A percentile compares a stretch with the other conserved stretches of the same genome.
These are phyloP conservation scores for Neophaeococcomyces mojaviensis DNA, from an alignment of 2,329 filamentous ascomycete genomes.

Conservation along the genomic window DNA sequence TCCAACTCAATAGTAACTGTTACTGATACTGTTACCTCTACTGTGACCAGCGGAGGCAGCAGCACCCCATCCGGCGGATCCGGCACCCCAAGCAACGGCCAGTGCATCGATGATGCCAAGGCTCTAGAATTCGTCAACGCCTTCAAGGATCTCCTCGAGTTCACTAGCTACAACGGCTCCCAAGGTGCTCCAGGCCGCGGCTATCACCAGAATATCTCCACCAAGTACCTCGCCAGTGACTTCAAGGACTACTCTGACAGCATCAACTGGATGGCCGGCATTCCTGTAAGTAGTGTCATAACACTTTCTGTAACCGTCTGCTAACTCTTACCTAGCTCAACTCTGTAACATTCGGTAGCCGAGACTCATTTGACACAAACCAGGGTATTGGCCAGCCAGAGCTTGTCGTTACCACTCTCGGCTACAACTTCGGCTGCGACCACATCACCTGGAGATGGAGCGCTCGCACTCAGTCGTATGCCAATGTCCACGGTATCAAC, in stretches of 20 bases:
- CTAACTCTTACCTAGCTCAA: conserved; percentile 13
- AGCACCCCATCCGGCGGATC: conserved; percentile 3
- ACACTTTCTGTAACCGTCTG: neutral
- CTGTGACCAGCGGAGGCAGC: conserved; percentile 9
- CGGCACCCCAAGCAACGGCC: conserved; percentile 5
- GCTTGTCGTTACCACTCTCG: conserved; percentile 10
- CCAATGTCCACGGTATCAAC: conserved; percentile 18
- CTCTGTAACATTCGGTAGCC: conserved; percentile 16
- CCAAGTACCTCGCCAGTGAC: conserved; percentile 13
- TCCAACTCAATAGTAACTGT: conserved; percentile 8
- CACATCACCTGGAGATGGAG: conserved; percentile 22
- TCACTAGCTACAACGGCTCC: conserved; percentile 15
- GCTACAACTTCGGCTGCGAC: conserved; percentile 20
- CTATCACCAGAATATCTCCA: conserved; percentile 16
- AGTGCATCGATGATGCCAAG: conserved; percentile 15
- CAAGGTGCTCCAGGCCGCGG: conserved; percentile 12
- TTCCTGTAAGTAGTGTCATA: conserved; percentile 20
- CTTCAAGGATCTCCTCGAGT: conserved; percentile 18
- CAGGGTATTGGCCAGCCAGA: conserved; percentile 3
- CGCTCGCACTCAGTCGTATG: neutral
- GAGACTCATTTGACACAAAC: conserved; percentile 11
- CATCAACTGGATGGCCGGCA: conserved; percentile 24
- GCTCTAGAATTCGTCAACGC: conserved; percentile 16
- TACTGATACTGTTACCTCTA: conserved; percentile 12
- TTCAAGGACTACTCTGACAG: conserved; percentile 23